phyloP scores from a whole-genome alignment of 805 yeast genomes.

The Metschnikowia gruessii region DNA sequence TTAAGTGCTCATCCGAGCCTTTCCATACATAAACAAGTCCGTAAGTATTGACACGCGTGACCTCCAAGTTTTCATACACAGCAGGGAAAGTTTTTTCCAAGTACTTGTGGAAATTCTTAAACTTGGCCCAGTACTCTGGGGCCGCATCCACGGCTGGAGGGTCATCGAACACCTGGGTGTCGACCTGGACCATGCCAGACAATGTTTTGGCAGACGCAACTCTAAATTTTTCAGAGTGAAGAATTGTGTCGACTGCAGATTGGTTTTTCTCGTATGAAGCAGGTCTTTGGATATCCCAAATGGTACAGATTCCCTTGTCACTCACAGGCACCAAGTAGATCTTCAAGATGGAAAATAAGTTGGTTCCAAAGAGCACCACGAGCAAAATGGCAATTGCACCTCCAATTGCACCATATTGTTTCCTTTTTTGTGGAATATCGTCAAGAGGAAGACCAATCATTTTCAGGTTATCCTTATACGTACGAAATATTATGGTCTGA shows the following conservation, averaged over 20 bases:
- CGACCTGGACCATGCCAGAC: conserved; percentile 19
- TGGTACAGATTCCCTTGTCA: conserved; percentile 17
- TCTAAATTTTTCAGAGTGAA: conserved; percentile 12
- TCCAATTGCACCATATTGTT: conserved; percentile 11
- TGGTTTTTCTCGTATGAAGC: conserved; percentile 25
- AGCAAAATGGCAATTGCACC: conserved; percentile 12
- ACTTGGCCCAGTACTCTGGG: conserved; percentile 21
- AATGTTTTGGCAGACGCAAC: conserved; percentile 11
- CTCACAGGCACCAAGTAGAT: conserved; percentile 19
- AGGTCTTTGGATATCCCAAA: conserved; percentile 25
- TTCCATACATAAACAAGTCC: conserved; percentile 40
- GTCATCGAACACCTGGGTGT: conserved; percentile 19
- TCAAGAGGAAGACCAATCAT: conserved; percentile 22
- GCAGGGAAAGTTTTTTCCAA: conserved; percentile 33
- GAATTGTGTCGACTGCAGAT: conserved; percentile 25
- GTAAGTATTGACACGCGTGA: conserved; percentile 35
- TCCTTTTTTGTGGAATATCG: conserved; percentile 11
- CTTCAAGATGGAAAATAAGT: conserved; percentile 20
- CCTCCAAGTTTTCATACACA: conserved; percentile 31
- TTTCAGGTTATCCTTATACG: too few species aligned
- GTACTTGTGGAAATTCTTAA: conserved; percentile 29
- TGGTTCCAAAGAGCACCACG: conserved; percentile 22
- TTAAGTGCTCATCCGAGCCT: conserved; percentile 28
- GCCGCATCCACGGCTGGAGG: conserved; percentile 18
- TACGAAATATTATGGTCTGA: too few species aligned